Percentiles rank a stretch among this genome's conserved stretches.
Conservation (phyloP, 2,329 filamentous ascomycete genomes). For the Fusarium phyllophilum region DNA sequence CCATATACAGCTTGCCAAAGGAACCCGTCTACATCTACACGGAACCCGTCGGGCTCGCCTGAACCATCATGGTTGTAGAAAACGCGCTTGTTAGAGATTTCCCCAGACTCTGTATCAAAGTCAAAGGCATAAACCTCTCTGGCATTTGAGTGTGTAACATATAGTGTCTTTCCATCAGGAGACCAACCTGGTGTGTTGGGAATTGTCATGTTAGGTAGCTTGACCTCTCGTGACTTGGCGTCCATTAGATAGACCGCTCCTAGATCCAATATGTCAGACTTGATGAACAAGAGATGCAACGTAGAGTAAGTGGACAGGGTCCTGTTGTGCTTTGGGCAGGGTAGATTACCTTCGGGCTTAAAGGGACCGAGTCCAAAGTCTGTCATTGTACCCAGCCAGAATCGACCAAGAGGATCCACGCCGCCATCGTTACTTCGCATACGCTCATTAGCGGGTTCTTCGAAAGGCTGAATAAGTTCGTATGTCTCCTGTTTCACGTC, state of each 20-base stretch:
- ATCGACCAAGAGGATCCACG: constrained; percentile 80
- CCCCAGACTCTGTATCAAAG: constrained; percentile 72
- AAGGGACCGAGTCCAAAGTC: constrained; percentile 70
- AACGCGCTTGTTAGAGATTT: constrained; percentile 73
- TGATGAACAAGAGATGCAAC: not conserved
- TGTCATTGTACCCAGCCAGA: constrained; percentile 90
- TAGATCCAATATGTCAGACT: constrained; percentile 46
- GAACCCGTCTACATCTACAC: constrained; percentile 84
- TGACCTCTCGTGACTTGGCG: constrained; percentile 66
- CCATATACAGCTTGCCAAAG: constrained; percentile 92
- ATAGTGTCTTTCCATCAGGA: constrained; percentile 76
- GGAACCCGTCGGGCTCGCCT: constrained; percentile 84
- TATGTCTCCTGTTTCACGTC: constrained; percentile 69
- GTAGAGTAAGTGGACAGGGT: not conserved
- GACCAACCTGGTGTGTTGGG: constrained; percentile 90
- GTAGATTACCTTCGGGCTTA: constrained; percentile 64
- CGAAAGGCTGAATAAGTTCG: constrained; percentile 63
- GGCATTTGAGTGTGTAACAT: constrained; percentile 82
- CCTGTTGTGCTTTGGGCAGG: not conserved
- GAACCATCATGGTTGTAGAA: constrained; percentile 76
- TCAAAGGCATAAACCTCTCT: constrained; percentile 79
- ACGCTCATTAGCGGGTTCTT: constrained; percentile 57
- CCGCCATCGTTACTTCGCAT: constrained; percentile 84
- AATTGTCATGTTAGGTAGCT: constrained; percentile 75
- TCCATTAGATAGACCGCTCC: constrained; percentile 79